Percentiles rank a stretch among this genome's conserved stretches.
Evolutionary conservation across 345 rosid species (phyloP).

Genomic region (Syzygium aromaticum): DNA sequence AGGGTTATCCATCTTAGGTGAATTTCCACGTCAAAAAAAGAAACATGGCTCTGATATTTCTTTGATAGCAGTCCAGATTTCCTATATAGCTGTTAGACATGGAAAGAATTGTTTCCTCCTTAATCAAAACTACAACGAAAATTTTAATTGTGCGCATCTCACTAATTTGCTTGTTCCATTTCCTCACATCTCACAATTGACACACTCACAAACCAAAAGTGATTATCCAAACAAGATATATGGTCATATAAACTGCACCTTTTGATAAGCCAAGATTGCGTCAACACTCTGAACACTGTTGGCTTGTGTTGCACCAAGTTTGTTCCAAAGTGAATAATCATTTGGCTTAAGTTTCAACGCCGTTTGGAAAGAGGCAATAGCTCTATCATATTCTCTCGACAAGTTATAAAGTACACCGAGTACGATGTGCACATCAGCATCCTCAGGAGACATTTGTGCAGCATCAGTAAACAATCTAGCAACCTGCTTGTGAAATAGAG

Average conservation of each 20-base stretch:
- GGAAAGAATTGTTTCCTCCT: not conserved
- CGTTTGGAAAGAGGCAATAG: conserved; percentile 67
- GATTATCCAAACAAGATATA: not conserved
- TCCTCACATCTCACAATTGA: not conserved
- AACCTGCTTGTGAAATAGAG: conserved; percentile 33
- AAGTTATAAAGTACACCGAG: conserved; percentile 90
- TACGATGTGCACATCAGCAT: conserved; percentile 93
- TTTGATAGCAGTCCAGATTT: not conserved
- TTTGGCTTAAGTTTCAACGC: conserved; percentile 87
- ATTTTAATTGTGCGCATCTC: not conserved
- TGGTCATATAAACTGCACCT: conserved; percentile 23
- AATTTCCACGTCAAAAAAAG: not conserved
- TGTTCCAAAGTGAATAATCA: conserved; percentile 99
- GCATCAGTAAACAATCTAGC: conserved; percentile 82
- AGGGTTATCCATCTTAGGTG: not conserved
- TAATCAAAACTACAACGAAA: not conserved
- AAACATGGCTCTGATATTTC: not conserved
- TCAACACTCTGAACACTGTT: conserved; percentile 98
- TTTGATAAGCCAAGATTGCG: conserved; percentile 96
- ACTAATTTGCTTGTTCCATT: not conserved
- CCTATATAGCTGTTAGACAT: not conserved
- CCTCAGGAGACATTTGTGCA: conserved; percentile 87
- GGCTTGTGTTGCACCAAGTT: conserved; percentile 98
- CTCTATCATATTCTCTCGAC: conserved; percentile 89
- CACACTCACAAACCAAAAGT: not conserved